Conservation (phyloP, 495 filamentous ascomycete genomes). For the Xylaria flabelliformis region DNA sequence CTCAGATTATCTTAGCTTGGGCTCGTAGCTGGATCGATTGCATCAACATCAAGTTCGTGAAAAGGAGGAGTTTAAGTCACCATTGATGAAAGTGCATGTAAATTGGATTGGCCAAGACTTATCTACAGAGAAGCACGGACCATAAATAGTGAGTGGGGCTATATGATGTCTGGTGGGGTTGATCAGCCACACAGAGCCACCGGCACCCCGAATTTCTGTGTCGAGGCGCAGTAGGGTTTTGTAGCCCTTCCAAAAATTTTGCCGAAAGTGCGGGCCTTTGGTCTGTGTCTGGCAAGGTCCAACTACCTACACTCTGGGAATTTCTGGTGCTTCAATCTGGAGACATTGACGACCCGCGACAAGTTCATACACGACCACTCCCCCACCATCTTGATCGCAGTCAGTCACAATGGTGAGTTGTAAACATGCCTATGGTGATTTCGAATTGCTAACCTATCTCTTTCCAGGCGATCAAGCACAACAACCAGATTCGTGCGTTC, state of each 20-base stretch:
- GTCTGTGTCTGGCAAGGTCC: constrained; percentile 21
- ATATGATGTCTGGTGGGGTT: neutral
- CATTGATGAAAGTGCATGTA: neutral
- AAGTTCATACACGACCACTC: constrained; percentile 21
- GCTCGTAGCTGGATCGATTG: neutral
- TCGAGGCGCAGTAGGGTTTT: constrained; percentile 50
- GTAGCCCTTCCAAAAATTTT: constrained; percentile 56
- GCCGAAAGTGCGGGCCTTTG: constrained; percentile 50
- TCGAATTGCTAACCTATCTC: constrained; percentile 41
- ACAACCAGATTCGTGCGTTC: constrained; percentile 81
- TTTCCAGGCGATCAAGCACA: constrained; percentile 95
- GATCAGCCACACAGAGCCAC: constrained; percentile 10
- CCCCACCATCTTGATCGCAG: constrained; percentile 64
- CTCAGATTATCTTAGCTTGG: neutral
- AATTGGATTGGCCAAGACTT: neutral
- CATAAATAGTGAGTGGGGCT: neutral
- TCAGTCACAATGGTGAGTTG: constrained; percentile 69
- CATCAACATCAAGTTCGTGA: neutral
- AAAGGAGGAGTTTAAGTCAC: no score
- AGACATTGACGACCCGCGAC: constrained; percentile 41
- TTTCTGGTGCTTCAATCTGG: constrained; percentile 43
- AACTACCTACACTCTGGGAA: constrained; percentile 34
- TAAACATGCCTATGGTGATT: neutral
- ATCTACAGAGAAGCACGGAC: neutral
- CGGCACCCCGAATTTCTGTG: neutral